Evolutionary conservation across 768 basidiomycete genomes (phyloP), one percentile per base, ranked within the genome.

Genomic region (Xerocomus spinulosus): DNA sequence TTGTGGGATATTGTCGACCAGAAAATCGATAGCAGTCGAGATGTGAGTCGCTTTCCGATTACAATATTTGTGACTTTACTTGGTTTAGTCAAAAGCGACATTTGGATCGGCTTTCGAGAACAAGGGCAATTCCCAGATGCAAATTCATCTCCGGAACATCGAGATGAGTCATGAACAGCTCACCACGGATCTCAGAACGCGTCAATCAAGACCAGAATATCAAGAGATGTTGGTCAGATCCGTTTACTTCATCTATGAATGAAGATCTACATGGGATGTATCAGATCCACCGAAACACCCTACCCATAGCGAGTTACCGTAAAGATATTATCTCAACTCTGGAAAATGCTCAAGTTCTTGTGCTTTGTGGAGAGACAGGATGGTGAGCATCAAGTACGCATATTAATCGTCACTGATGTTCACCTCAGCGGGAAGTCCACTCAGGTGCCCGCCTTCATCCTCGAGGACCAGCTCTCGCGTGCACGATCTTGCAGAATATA

Each of bases 391-490:
- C 71, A 29, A 73, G 75, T 70, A 23, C 66, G 68, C 59, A 73
- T 70, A 6, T 1, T 26, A 14, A 15, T 36, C 17, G 20, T 46
- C 43, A 42, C 48, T 58, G 32, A 52, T 18, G 13, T 44, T 43
- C 21, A 44, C 32, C 42, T 25, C 54, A 93, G 92, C 59, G 95
- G 95, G 9, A 99, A 99, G 71, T 96, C 93, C 2, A 98, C 95
- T 0, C 95, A 98, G 70, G 81, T 97, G 4, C 95, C 95, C 4
- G 77, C 86, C 1, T 98, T 93, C 69, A 86, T 98, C 54, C 78
- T 99, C 9, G 95, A 99, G 65, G 84, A 94, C 59, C 81, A 87
- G 44, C 78, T 97, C 18, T 79, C 84, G 5, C 77, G 76, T 51
- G 96, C 94, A 21, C 80, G 75, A 56, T 77, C 78, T 45, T 95